phyloP scores from a whole-genome alignment of 257 asterid species.

The Solanum virginianum region DNA sequence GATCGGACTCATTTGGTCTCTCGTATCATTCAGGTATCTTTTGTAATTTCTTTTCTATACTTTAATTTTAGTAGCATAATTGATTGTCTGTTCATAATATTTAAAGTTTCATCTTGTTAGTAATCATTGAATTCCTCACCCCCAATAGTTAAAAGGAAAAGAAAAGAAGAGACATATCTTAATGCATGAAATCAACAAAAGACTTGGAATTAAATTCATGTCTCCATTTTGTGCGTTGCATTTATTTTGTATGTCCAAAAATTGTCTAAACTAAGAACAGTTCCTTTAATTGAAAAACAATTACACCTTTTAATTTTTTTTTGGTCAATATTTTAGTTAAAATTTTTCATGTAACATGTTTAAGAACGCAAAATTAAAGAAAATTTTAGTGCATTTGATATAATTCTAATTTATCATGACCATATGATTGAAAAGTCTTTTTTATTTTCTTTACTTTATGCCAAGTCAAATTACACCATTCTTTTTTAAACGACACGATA shows the following conservation, averaged over 20 bases:
- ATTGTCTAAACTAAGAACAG: background rate
- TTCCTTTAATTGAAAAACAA: background rate
- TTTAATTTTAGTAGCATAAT: too few species aligned
- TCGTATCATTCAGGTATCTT: conserved; percentile 60
- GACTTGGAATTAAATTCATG: background rate
- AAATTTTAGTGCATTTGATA: too few species aligned
- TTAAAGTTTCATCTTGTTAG: background rate
- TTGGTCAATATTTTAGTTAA: too few species aligned
- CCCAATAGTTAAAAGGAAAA: too few species aligned
- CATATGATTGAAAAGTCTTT: too few species aligned
- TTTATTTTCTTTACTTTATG: too few species aligned
- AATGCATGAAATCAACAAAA: background rate
- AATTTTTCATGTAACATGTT: too few species aligned
- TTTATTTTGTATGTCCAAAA: background rate
- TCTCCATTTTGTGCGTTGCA: background rate
- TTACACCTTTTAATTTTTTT: too few species aligned
- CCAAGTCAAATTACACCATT: too few species aligned
- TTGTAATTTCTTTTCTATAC: background rate
- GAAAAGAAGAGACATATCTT: background rate
- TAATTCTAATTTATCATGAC: too few species aligned
- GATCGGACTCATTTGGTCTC: conserved; percentile 81
- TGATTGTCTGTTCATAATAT: too few species aligned
- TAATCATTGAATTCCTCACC: background rate
- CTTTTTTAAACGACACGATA: background rate
- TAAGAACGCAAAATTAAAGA: too few species aligned